Conservation (phyloP, 176 grass and related monocot species). For the Areca catechu region DNA sequence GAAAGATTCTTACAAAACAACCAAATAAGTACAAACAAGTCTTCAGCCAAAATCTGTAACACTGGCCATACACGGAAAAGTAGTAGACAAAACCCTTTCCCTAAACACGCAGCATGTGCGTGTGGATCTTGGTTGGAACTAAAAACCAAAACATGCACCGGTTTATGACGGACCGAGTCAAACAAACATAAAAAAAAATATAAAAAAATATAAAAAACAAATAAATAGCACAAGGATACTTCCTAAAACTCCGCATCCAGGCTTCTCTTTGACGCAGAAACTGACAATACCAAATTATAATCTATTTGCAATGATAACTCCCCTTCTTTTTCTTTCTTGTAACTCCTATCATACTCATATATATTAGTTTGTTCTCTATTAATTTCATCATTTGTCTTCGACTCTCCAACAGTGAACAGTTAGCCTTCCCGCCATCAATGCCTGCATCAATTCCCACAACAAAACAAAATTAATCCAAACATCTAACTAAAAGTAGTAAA, state of each 20-base stretch:
- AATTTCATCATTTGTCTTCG: background rate
- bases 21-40: slow-evolving; percentile 5
- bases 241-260: slow-evolving; percentile 89
- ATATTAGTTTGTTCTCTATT: slow-evolving; percentile 14
- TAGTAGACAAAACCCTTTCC: too few species aligned
- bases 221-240: slow-evolving; percentile 61
- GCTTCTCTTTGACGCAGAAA: slow-evolving; percentile 25
- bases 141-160: background rate
- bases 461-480: too few species aligned
- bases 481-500: too few species aligned
- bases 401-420: background rate
- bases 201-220: slow-evolving; percentile 9
- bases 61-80: too few species aligned
- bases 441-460: slow-evolving; percentile 5
- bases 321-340: background rate
- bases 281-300: background rate
- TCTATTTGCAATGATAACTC: background rate
- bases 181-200: background rate
- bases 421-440: background rate
- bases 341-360: background rate
- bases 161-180: slow-evolving; percentile 6
- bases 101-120: too few species aligned
- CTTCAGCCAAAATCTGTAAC: background rate
- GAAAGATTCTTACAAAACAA: background rate
- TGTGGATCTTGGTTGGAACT: too few species aligned